Base-by-base conservation (phyloP, 371 early-diverging fungal genomes). In the Funneliformis caledonium region DNA sequence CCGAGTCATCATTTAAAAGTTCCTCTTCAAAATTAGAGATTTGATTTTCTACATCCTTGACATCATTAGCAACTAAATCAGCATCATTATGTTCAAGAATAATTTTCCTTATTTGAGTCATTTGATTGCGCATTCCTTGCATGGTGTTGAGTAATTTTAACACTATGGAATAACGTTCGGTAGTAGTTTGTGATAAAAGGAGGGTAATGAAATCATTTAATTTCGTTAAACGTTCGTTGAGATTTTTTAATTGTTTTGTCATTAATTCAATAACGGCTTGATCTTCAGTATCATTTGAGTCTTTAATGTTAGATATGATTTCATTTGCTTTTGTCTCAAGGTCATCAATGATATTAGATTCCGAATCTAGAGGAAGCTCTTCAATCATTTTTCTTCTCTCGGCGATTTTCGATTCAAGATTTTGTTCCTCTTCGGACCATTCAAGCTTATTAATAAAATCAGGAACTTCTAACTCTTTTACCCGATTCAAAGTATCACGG, bases 41-140 rank as follows among this genome's bases (percentile, higher is more conserved):
- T 72, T 69, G 31, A 43, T 22, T 6, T 72, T 80, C 80, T 4
- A 80, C 45, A 37, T 70, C 45, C 22, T 60, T 80, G 4, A 80
- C 72, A 69, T 80, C 72, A 43, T 16, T 72, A 22, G 16, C 22
- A 4, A 80, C 80, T 37, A 80, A 56, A 45, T 68, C 72, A 60
- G 80, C 80, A 72, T 80, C 80, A 43, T 80, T 72, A 72, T 80
- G 47, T 80, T 80, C 72, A 62, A 56, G 42, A 26, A 80, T 70
- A 11, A 37, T 22, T n/a, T 56, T 80, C 5, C 80, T 76, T n/a
- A 80, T 72, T 56, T 45, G 42, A 48, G 69, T 19, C 72, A 80
- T 80, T 16, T 72, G 47, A 60, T 50, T 69, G 42, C 80, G 80
- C 60, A 72, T 59, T 0, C 16, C 22, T 69, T 80, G 70, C 60